A percentile compares a stretch with the other conserved stretches of the same genome.
These are phyloP conservation scores for Colletotrichum nymphaeae DNA, from an alignment of 2,329 filamentous ascomycete genomes.

Conservation along the genomic window DNA sequence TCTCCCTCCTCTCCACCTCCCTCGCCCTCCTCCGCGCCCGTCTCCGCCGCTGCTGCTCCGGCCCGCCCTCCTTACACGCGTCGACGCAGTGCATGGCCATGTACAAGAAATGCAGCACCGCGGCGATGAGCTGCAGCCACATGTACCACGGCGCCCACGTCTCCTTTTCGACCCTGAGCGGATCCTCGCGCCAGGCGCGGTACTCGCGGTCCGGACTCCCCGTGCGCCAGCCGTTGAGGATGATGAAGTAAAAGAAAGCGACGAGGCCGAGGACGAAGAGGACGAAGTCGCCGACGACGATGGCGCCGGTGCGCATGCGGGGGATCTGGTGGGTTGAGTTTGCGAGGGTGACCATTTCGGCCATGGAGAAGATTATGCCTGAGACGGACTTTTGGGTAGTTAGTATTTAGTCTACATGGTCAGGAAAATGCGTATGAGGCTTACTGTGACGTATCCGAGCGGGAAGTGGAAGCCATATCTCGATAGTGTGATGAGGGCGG, in stretches of 20 bases:
- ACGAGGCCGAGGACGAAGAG: conserved; percentile 38
- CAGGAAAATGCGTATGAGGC: neutral
- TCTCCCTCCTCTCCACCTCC: conserved; percentile 8
- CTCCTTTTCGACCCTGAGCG: conserved; percentile 34
- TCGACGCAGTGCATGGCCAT: conserved; percentile 38
- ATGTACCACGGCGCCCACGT: conserved; percentile 38
- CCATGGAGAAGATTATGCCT: conserved; percentile 57
- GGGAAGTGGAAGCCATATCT: conserved; percentile 33
- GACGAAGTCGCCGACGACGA: conserved; percentile 36
- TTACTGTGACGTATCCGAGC: conserved; percentile 35
- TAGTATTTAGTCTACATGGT: no score
- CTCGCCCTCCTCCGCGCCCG: conserved; percentile 11
- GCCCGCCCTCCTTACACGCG: conserved; percentile 27
- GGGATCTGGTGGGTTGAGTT: conserved; percentile 37
- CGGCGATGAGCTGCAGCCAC: conserved; percentile 38
- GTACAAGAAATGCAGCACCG: conserved; percentile 37
- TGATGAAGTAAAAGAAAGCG: conserved; percentile 38
- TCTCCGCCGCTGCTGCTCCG: conserved; percentile 12
- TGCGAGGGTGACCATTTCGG: conserved; percentile 41
- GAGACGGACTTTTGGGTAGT: conserved; percentile 41
- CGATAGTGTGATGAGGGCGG: conserved; percentile 35
- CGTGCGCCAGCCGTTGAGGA: conserved; percentile 36
- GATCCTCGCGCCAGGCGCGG: conserved; percentile 31
- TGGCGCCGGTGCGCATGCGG: conserved; percentile 33
- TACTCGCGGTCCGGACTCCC: conserved; percentile 26